Evolutionary conservation across 2,329 filamentous ascomycete species (phyloP).

Genomic region (Stagonosporopsis vannaccii): DNA sequence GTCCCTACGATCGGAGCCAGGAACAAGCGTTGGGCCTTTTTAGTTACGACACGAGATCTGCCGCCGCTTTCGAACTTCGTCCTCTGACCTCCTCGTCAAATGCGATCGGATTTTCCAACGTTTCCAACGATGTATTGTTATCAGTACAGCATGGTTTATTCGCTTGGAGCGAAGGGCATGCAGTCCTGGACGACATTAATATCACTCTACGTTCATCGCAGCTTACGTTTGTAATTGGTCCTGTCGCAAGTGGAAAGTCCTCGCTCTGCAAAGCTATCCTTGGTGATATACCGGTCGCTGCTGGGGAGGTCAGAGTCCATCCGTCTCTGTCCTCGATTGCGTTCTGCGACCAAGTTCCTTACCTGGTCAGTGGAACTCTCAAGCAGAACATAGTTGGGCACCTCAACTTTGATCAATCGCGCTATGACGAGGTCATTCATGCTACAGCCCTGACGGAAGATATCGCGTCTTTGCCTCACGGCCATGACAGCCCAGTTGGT

Average conservation of each 20-base stretch:
- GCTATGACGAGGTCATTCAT: not conserved
- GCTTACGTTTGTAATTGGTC: conserved; percentile 20
- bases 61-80: not conserved
- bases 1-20: not conserved
- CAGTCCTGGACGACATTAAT: not conserved
- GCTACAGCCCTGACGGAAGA: not conserved
- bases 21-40: not conserved
- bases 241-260: conserved; percentile 31
- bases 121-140: not conserved
- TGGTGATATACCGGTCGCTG: conserved; percentile 18
- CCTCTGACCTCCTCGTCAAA: not conserved
- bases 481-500: conserved; percentile 4
- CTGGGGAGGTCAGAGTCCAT: not conserved
- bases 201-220: not conserved
- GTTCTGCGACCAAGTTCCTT: conserved; percentile 53
- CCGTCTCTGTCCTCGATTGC: conserved; percentile 18
- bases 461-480: not conserved
- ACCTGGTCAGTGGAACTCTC: conserved; percentile 6
- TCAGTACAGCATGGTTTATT: not conserved
- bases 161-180: not conserved
- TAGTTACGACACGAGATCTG: not conserved
- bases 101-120: no score
- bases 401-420: not conserved
- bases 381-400: conserved; percentile 9
- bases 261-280: conserved; percentile 45